Evolutionary conservation across 2,329 filamentous ascomycete genomes (phyloP), one percentile per base, ranked within the genome.

Genomic region (Penicillium expansum): DNA sequence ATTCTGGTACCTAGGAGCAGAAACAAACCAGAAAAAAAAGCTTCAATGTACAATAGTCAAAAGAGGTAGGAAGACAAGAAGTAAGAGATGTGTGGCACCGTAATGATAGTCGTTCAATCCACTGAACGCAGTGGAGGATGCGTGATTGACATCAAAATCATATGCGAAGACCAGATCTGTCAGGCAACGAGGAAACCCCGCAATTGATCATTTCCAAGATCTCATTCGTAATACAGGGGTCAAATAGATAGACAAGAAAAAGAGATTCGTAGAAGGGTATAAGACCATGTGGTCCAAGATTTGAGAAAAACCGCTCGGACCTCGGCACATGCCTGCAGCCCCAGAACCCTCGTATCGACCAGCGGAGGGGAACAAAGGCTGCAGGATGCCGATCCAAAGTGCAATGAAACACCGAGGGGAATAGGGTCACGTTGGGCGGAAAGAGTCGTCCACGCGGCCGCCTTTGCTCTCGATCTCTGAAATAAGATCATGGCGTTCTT

Each of bases 381-480:
- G 29, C 27, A 47, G 20, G 7, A 33, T 33, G 3, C 37, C 24
- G 38, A 22, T 3, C 16, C n/a, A 22, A 43, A 30, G 27, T 11
- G 13, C 13, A 30, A 20, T 22, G 14, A 35, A 6, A 51, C 9
- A 11, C 27, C 9, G 24, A 42, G 33, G 10, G 13, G 16, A 22
- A 27, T 11, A 24, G 3, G 11, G 55, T 60, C 57, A 67, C 60
- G 63, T 65, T 43, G 69, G 63, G 13, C 71, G 73, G 60, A 74
- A 63, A 5, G 70, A 64, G 35, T 76, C 73, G 30, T 74, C 72
- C 29, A 90, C 82, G 3, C 77, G 75, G 1, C 84, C 84, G 14
- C 86, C 85, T 14, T 79, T 77, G 47, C 77, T 79, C 66, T 89
- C 84, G 39, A 88, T 80, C 58, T 81, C 77, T 27, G 80, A 75